phyloP scores from a whole-genome alignment of 805 yeast genomes.

The Candida coleopterorum region DNA sequence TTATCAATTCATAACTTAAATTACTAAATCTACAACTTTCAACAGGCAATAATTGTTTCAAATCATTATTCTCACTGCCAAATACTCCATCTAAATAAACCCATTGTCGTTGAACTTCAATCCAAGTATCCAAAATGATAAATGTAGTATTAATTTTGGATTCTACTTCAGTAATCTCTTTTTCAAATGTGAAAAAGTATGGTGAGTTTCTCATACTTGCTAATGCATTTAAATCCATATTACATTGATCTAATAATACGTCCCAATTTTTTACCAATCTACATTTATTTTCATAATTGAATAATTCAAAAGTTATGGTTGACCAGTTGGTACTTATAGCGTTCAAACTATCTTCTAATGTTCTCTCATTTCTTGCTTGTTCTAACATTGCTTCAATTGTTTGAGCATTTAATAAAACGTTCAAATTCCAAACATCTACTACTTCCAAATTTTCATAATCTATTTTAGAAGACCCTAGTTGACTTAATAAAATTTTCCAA shows the following conservation, averaged over 20 bases:
- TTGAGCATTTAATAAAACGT: conserved; percentile 42
- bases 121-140: conserved; percentile 61
- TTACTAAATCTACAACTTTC: conserved; percentile 66
- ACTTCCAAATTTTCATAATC: conserved; percentile 33
- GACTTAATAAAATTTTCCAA: conserved; percentile 49
- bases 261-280: conserved; percentile 69
- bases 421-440: conserved; percentile 59
- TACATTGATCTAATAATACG: conserved; percentile 49
- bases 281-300: conserved; percentile 47
- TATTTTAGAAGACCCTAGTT: conserved; percentile 21
- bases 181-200: conserved; percentile 55
- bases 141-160: conserved; percentile 47
- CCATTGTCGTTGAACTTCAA: conserved; percentile 87
- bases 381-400: conserved; percentile 45
- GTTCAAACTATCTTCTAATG: conserved; percentile 53
- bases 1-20: conserved; percentile 57
- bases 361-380: conserved; percentile 69
- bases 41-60: conserved; percentile 58
- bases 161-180: conserved; percentile 52
- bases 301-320: conserved; percentile 44
- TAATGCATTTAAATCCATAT: conserved; percentile 58
- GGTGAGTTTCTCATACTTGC: conserved; percentile 69
- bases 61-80: conserved; percentile 47
- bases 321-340: conserved; percentile 57
- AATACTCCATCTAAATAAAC: conserved; percentile 79